phyloP scores from a whole-genome alignment of 2,329 filamentous ascomycete species.

The Arthrobotrys sphaeroides region DNA sequence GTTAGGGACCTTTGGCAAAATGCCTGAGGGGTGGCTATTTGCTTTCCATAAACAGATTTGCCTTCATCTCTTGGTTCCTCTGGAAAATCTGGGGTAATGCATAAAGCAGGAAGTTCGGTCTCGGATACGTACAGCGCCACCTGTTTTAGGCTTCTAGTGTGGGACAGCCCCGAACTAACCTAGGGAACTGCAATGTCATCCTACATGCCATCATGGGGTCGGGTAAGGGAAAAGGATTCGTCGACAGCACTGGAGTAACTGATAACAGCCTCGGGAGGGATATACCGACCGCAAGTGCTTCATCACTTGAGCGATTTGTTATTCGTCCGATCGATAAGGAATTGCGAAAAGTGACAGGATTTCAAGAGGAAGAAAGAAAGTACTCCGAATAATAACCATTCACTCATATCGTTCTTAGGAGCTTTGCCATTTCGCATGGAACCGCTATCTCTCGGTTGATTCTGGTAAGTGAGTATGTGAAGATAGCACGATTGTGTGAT shows the following conservation, averaged over 20 bases:
- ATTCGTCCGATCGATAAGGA: constrained; percentile 48
- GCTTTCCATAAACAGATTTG: constrained; percentile 39
- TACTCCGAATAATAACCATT: background rate
- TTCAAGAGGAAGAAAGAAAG: background rate
- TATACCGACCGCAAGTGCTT: constrained; percentile 1
- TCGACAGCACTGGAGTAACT: background rate
- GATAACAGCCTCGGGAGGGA: constrained; percentile 32
- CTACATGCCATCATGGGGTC: constrained; percentile 33
- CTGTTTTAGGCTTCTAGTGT: constrained; percentile 32
- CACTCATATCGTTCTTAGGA: constrained; percentile 3
- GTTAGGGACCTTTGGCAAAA: constrained; percentile 22
- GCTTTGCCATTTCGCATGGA: background rate
- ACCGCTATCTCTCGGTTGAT: constrained; percentile 39
- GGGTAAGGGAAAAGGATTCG: constrained; percentile 35
- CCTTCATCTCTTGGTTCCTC: constrained; percentile 27
- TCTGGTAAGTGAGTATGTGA: constrained; percentile 23
- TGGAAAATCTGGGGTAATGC: constrained; percentile 54
- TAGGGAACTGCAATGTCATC: constrained; percentile 41
- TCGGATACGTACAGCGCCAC: constrained; percentile 52
- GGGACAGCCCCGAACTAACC: constrained; percentile 23
- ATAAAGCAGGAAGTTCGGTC: constrained; percentile 51
- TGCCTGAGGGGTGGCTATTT: constrained; percentile 15
- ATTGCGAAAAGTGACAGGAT: background rate
- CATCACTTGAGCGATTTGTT: constrained; percentile 47
- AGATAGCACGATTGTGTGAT: constrained; percentile 23